Conservation (phyloP, 148 eudicot genomes). For the Spergularia bocconei region DNA sequence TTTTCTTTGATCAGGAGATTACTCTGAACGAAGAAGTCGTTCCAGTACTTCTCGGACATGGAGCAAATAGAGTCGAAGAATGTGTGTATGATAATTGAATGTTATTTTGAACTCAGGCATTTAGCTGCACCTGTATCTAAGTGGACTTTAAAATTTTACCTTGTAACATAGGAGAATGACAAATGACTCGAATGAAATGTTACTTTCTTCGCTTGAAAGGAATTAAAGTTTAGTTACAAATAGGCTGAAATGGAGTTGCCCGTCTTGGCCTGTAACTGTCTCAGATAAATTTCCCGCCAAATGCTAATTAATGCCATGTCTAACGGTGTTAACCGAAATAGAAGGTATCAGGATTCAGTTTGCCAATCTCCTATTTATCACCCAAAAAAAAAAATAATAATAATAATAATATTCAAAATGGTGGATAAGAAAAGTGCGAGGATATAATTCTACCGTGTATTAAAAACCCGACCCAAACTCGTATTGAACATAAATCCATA, state of each 20-base stretch:
- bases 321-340: no score
- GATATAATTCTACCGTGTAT: no score
- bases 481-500: no score
- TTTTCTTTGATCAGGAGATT: conserved; percentile 48
- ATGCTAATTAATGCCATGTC: no score
- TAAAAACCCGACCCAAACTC: no score
- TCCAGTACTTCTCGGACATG: conserved; percentile 71
- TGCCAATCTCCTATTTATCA: no score
- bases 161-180: neutral
- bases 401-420: no score
- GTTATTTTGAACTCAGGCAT: neutral
- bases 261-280: neutral
- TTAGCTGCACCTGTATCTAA: neutral
- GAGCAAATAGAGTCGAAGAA: conserved; percentile 37
- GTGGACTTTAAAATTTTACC: neutral
- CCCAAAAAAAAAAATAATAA: no score
- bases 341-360: no score
- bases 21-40: conserved; percentile 85
- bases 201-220: neutral
- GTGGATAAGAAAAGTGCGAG: no score
- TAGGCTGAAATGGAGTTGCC: neutral
- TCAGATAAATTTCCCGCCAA: neutral
- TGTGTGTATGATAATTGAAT: neutral
- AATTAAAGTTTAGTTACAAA: neutral
- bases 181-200: neutral